Percentiles rank a stretch among this genome's conserved stretches.
These are phyloP conservation scores for Coemansia sp. DNA, from an alignment of 192 early-diverging fungal genomes.

Conservation along the genomic window DNA sequence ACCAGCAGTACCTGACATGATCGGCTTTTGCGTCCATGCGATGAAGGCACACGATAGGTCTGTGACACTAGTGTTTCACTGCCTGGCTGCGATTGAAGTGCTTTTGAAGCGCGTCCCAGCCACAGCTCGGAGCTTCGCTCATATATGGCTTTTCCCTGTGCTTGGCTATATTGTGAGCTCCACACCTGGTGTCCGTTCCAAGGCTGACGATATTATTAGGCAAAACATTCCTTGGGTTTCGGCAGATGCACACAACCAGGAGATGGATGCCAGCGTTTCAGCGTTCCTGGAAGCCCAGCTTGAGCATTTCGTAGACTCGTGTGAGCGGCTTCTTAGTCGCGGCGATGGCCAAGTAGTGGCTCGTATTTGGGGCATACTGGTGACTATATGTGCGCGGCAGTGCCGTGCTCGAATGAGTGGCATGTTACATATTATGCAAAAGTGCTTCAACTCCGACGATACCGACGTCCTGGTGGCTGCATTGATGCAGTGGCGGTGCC, in stretches of 20 bases:
- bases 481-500: constrained; percentile 53
- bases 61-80: constrained; percentile 35
- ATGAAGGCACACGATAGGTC: constrained; percentile 23
- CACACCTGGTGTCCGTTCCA: constrained; percentile 39
- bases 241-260: constrained; percentile 33
- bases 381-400: constrained; percentile 36
- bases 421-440: constrained; percentile 30
- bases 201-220: constrained; percentile 41
- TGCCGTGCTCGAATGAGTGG: constrained; percentile 24
- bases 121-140: constrained; percentile 27
- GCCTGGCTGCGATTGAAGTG: constrained; percentile 37
- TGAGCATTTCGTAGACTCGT: constrained; percentile 13
- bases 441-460: constrained; percentile 40
- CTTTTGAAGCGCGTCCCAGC: constrained; percentile 29
- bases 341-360: constrained; percentile 29
- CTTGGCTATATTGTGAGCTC: constrained; percentile 31
- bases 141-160: constrained; percentile 45
- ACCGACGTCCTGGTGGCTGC: constrained; percentile 22
- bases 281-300: constrained; percentile 21
- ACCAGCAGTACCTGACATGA: constrained; percentile 12
- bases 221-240: constrained; percentile 52
- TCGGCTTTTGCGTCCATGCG: constrained; percentile 10
- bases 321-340: constrained; percentile 19
- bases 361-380: constrained; percentile 48
- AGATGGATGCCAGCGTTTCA: constrained; percentile 20